phyloP scores from a whole-genome alignment of 805 yeast species.

The Pichia thaimueangensis region DNA sequence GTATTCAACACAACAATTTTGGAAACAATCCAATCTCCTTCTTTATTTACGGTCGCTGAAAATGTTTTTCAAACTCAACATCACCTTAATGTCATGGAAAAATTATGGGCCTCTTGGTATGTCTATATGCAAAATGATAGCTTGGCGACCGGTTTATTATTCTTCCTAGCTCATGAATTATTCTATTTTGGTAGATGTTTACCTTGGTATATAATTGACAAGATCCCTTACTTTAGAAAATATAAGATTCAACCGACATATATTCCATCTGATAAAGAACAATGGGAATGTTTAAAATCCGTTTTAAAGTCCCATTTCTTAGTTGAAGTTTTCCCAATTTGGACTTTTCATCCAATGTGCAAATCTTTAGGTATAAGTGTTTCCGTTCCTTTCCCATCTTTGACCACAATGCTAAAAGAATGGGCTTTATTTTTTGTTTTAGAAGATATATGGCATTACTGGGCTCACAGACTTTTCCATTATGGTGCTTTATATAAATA shows the following conservation, averaged over 20 bases:
- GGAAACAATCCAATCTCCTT: slow-evolving; percentile 19
- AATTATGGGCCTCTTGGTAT: slow-evolving; percentile 52
- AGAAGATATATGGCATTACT: slow-evolving; percentile 57
- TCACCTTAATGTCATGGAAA: slow-evolving; percentile 39
- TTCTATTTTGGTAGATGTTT: slow-evolving; percentile 53
- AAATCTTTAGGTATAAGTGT: slow-evolving; percentile 41
- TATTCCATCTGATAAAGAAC: slow-evolving; percentile 48
- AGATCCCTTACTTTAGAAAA: slow-evolving; percentile 43
- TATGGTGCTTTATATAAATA: slow-evolving; percentile 50
- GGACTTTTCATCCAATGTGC: slow-evolving; percentile 57
- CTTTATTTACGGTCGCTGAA: slow-evolving; percentile 30
- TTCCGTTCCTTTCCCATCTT: slow-evolving; percentile 48
- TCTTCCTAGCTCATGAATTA: slow-evolving; percentile 50
- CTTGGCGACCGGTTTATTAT: slow-evolving; percentile 51
- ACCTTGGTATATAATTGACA: slow-evolving; percentile 52
- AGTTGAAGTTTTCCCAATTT: slow-evolving; percentile 55
- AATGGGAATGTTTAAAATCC: slow-evolving; percentile 57
- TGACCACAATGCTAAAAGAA: slow-evolving; percentile 36
- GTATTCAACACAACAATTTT: slow-evolving; percentile 28
- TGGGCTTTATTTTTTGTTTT: slow-evolving; percentile 44
- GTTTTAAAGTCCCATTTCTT: slow-evolving; percentile 50
- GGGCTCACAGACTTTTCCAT: slow-evolving; percentile 53
- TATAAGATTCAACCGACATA: slow-evolving; percentile 51
- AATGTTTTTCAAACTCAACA: slow-evolving; percentile 35
- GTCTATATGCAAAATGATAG: slow-evolving; percentile 47